Evolutionary conservation across 2,329 filamentous ascomycete genomes (phyloP).

Genomic region (Curvularia eragrostidis): DNA sequence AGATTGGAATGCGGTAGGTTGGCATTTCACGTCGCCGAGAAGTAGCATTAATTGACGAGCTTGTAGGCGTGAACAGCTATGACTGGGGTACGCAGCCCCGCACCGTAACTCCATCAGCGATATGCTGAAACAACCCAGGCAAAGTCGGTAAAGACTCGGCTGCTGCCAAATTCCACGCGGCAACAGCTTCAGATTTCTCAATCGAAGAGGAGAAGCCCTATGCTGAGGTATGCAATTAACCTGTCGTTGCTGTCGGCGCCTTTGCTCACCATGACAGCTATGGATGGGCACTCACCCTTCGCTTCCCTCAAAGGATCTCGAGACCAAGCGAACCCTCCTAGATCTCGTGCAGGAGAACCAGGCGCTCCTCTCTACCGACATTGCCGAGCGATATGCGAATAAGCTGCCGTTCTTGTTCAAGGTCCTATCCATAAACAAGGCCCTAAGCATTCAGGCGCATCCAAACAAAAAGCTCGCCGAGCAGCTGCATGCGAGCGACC

Average conservation of each 20-base stretch:
- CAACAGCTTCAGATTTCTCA: conserved; percentile 77
- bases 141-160: conserved; percentile 89
- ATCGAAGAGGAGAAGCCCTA: conserved; percentile 91
- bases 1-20: conserved; percentile 75
- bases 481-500: conserved; percentile 81
- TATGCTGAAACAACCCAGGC: conserved; percentile 57
- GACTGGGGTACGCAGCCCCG: conserved; percentile 76
- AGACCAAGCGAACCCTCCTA: conserved; percentile 82
- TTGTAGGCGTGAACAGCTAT: conserved; percentile 92
- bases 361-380: conserved; percentile 75
- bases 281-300: conserved; percentile 99
- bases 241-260: not conserved
- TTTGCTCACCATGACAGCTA: conserved; percentile 64
- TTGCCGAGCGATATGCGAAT: conserved; percentile 75
- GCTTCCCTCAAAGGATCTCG: conserved; percentile 88
- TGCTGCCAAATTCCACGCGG: conserved; percentile 86
- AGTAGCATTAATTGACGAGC: conserved; percentile 29
- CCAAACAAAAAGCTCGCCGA: conserved; percentile 95
- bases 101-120: conserved; percentile 26
- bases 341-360: conserved; percentile 89
- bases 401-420: conserved; percentile 98
- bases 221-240: conserved; percentile 70
- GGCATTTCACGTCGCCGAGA: conserved; percentile 15
- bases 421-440: conserved; percentile 93
- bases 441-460: conserved; percentile 95